Evolutionary conservation across 192 early-diverging fungal species (phyloP), one percentile per base, ranked within the genome.

Genomic region (Thoreauomyces humboldtii): DNA sequence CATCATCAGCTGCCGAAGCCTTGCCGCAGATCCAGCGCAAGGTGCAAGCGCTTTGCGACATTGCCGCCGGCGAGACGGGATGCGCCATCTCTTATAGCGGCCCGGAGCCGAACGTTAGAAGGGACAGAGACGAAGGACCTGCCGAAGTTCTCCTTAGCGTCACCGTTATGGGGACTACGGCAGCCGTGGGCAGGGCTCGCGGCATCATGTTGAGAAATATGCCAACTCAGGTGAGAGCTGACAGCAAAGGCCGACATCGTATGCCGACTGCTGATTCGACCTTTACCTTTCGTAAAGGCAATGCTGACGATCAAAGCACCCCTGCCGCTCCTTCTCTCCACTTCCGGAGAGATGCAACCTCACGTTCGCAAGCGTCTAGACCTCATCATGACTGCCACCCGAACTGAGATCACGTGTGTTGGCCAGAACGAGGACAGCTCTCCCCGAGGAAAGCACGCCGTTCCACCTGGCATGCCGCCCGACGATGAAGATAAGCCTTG

Each of bases 391-490:
- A 46, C 50, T 29, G 14, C 53, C 7, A 74, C 78, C 12, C 57
- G 65, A 25, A 78, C 77, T 29, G 72, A 79, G 62, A 80, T 81
- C 45, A 80, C 77, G 12, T 73, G 73, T 35, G 63, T 77, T 28
- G 74, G 73, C 4, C 53, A 7, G 9, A 42, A 6, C 43, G 4
- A 28, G 17, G 4, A 32, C 43, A 7, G 62, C 52, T 24, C 45
- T 22, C 21, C 52, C 29, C 19, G 9, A 58, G 7, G 21, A 21
- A 35, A 47, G 33, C 33, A 27, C 43, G 42, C 19, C n/a, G n/a
- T n/a, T n/a, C 38, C 24, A 22, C 11, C 55, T 33, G 11, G 34
- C 11, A n/a, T n/a, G n/a, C n/a, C n/a, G n/a, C n/a, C n/a, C n/a
- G n/a, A n/a, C n/a, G n/a, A n/a, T n/a, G n/a, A n/a, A n/a, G n/a